Base-by-base conservation (phyloP, 2,329 filamentous ascomycete genomes). In the Phoma sp. region DNA sequence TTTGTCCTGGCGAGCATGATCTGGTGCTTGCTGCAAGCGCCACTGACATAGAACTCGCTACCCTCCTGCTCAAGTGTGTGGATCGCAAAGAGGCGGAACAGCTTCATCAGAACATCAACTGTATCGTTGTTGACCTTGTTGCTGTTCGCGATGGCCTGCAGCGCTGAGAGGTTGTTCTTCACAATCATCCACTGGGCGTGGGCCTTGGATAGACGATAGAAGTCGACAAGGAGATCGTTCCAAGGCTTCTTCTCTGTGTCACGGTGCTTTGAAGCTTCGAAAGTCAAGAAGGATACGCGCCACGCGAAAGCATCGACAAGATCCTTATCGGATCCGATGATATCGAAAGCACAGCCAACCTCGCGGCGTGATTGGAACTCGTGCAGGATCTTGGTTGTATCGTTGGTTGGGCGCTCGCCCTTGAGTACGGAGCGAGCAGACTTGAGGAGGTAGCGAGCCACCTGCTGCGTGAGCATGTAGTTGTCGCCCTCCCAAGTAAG, bases 401-500 rank as follows among this genome's bases (percentile, higher is more conserved):
- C 87, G 68, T 90, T 90, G 61, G 81, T 80, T 40, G 87, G 77
- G 53, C 83, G 80, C 57, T 87, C 83, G 60, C 85, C 86, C 11
- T 82, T 78, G n/a, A 90, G 76, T 0, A 91, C 89, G 1, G 84
- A 81, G 37, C 89, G 86, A 0, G 88, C 89, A 3, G 88, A 86
- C 80, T 91, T 92, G 60, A 92, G 82, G 40, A 92, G 83, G 67
- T 91, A 91, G 53, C 88, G 83, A 2, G 87, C 87, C 2, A 91
- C 89, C 76, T 92, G 89, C 73, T 92, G 89, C 8, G 88, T 90
- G 55, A 92, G 79, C 89, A 92, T 91, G 78, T 89, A 91, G 79
- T 90, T 91, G 77, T 91, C 89, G 39, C 89, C 89, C 71, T 91
- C 89, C 86, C 87, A 90, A 8, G 88, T 90, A 4, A 80, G 77